Base-by-base conservation (phyloP, 768 basidiomycete genomes). In the Tulasnella sp. region DNA sequence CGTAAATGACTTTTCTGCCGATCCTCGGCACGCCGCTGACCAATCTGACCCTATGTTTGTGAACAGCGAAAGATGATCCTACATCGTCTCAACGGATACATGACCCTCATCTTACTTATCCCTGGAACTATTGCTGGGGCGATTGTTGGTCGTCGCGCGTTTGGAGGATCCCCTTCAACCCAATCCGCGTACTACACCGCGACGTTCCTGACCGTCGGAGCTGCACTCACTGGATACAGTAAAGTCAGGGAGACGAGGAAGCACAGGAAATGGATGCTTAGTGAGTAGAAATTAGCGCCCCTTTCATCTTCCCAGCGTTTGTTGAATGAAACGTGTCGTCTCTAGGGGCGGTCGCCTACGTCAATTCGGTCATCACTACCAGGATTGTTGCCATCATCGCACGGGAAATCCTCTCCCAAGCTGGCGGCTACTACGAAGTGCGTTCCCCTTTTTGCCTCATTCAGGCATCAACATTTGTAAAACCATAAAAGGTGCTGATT, bases 211-310 rank as follows among this genome's bases (percentile, higher is more conserved):
- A 76, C 42, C 12, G 58, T 76, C 4, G 31, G 44, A 27, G 44
- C 42, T 44, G 79, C 46, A 19, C 34, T 77, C 46, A 72, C 31
- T 14, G 79, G 79, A 21, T 46, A 52, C n/a, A 36, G 27, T 16
- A 27, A 21, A n/a, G 75, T 80, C 36, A 72, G 52, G 52, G 40
- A 80, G 36, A 80, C 75, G 21, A 58, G 79, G 76, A 48, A 79
- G 44, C 79, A 80, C 39, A 79, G 79, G 31, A 76, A 68, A 34
- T 80, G 79, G 79, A 80, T 80, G 79, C 42, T 80, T 31, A 40
- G 79, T 80, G 27, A 48, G 79, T 80, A 1, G 7, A 27, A n/a
- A n/a, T n/a, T n/a, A n/a, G n/a, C n/a, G n/a, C n/a, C n/a, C n/a
- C n/a, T n/a, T 19, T n/a, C 18, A 38, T 3, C 0, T 2, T 48